These are phyloP conservation scores for Globisporangium irregulare DNA, from an alignment of 352 stramenopile genomes.

Conservation along the genomic window DNA sequence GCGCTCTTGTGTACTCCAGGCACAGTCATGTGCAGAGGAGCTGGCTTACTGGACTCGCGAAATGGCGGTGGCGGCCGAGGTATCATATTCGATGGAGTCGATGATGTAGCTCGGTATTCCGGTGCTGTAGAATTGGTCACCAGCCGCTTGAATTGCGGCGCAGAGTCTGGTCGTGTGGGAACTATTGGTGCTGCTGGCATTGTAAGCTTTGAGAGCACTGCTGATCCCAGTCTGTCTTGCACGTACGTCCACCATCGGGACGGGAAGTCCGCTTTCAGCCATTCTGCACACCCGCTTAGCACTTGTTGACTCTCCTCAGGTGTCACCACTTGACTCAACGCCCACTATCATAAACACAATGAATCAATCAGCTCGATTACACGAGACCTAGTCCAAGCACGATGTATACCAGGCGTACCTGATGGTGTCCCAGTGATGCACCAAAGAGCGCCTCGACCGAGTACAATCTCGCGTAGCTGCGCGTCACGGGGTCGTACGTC, in stretches of 20 bases:
- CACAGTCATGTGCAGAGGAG: slow-evolving; percentile 7
- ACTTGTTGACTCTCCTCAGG: slow-evolving; percentile 30
- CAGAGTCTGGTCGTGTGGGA: slow-evolving; percentile 13
- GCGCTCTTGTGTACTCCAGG: neutral
- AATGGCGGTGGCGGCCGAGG: slow-evolving; percentile 7
- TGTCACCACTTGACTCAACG: slow-evolving; percentile 38
- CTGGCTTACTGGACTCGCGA: neutral
- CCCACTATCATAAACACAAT: slow-evolving; percentile 30
- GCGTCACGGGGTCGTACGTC: slow-evolving; percentile 65
- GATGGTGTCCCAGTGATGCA: slow-evolving; percentile 51
- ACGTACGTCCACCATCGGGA: slow-evolving; percentile 46
- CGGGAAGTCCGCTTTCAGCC: slow-evolving; percentile 47
- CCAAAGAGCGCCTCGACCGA: slow-evolving; percentile 56
- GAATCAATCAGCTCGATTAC: neutral
- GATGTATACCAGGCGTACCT: slow-evolving; percentile 25
- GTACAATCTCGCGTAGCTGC: slow-evolving; percentile 58
- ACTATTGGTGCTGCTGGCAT: slow-evolving; percentile 3
- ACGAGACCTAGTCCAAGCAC: neutral
- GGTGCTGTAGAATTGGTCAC: neutral
- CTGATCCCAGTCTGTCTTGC: slow-evolving; percentile 22
- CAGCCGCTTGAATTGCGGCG: neutral
- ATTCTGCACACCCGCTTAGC: slow-evolving; percentile 29
- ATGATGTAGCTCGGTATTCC: neutral
- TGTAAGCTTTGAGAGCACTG: slow-evolving; percentile 4
- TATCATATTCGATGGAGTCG: slow-evolving; percentile 2